Evolutionary conservation across 2,329 filamentous ascomycete species (phyloP), one percentile per base, ranked within the genome.

Genomic region (Trichoderma afroharzianum): DNA sequence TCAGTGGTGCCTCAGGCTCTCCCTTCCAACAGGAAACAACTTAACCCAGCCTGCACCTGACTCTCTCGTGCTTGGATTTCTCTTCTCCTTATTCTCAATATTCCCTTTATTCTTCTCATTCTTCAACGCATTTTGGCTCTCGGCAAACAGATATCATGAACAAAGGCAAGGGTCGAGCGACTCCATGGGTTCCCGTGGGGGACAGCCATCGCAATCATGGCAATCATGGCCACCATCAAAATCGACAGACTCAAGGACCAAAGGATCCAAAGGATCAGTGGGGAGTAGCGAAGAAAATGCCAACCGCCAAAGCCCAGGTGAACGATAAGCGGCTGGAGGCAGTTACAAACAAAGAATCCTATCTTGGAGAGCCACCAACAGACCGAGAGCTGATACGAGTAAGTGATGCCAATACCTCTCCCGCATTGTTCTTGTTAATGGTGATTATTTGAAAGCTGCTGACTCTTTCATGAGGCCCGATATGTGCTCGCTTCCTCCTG

Each of bases 401-500:
- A 50, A 53, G 53, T 58, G n/a, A 32, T 30, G 8, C 33, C 32
- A n/a, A 43, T 9, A 21, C 6, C 15, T 47, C n/a, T 24, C 61
- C 36, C 24, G 1, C 11, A 15, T 53, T 12, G n/a, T 30, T 5
- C 14, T 36, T 15, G 6, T 47, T 1, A 30, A n/a, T 2, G 1
- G 43, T 50, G 6, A 43, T 62, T 43, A 26, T 11, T 57, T 18
- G 21, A 57, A 30, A 30, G 0, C 3, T n/a, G 28, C 70, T 68
- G 3, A 71, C 26, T 26, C n/a, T 68, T 68, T 1, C 3, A 21
- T 3, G 24, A 80, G 75, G 75, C 73, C 4, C 75, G 72, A 9
- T 43, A 81, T 26, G 76, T 81, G 1, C 74, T 82, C 30, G 77
- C 81, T 1, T 77, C 76, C 4, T 72, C 77, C 21, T 73, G 77